phyloP scores from a whole-genome alignment of 768 basidiomycete genomes.

The Termitomyces sp. region DNA sequence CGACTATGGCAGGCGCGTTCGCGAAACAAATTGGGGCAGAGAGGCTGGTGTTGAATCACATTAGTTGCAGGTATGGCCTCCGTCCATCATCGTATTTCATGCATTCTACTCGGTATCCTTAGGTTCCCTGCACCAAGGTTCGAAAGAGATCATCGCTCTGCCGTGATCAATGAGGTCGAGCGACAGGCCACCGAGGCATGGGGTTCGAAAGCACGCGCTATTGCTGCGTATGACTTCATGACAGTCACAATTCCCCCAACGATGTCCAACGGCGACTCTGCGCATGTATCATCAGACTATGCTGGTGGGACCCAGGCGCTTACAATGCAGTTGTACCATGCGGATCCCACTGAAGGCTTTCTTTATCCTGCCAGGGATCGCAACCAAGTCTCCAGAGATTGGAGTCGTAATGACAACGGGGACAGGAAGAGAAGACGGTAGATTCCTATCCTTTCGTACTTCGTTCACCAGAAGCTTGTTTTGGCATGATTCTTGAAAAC shows the following conservation, averaged over 20 bases:
- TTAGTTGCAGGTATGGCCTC: slow-evolving; percentile 54
- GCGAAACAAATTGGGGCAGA: slow-evolving; percentile 57
- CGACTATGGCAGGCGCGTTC: slow-evolving; percentile 73
- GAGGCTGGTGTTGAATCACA: slow-evolving; percentile 71
- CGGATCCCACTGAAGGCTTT: slow-evolving; percentile 22
- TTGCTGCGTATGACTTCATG: slow-evolving; percentile 58
- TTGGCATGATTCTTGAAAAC: neutral
- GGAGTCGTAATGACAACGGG: slow-evolving; percentile 15
- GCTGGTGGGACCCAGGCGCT: neutral
- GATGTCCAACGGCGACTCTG: neutral
- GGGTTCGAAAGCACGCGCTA: slow-evolving; percentile 37
- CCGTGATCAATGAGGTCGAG: slow-evolving; percentile 57
- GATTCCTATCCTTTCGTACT: neutral
- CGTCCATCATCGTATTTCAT: neutral
- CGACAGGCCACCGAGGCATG: slow-evolving; percentile 59
- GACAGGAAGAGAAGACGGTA: slow-evolving; percentile 18
- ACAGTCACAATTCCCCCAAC: slow-evolving; percentile 32
- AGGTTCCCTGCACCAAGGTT: slow-evolving; percentile 52
- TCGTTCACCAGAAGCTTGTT: neutral
- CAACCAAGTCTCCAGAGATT: neutral
- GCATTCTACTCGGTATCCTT: slow-evolving; percentile 5
- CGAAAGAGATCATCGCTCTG: slow-evolving; percentile 30
- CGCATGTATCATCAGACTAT: neutral
- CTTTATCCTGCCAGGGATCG: slow-evolving; percentile 9
- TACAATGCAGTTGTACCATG: slow-evolving; percentile 12